A percentile compares a stretch with the other conserved stretches of the same genome.
Conservation (phyloP, 148 eudicot genomes). For the Rhododendron ferrugineum region DNA sequence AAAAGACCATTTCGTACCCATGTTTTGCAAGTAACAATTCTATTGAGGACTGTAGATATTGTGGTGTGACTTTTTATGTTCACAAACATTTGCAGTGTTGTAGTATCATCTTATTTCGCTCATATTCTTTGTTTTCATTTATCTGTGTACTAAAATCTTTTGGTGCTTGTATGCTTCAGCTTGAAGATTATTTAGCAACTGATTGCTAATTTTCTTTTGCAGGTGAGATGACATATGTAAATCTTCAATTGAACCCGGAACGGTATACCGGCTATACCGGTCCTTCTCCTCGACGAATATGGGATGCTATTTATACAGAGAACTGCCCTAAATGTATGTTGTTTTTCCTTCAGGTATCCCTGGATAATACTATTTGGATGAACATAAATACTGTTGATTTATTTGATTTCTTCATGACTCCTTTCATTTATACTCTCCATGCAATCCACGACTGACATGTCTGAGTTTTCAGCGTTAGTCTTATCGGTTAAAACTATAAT, state of each 20-base stretch:
- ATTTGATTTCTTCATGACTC: background rate
- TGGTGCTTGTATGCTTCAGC: background rate
- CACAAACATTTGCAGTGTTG: background rate
- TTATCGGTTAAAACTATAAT: background rate
- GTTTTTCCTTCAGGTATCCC: background rate
- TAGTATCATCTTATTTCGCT: background rate
- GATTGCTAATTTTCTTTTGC: background rate
- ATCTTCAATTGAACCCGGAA: constrained; percentile 43
- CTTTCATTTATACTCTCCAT: background rate
- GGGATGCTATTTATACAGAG: constrained; percentile 42
- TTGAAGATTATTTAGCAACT: background rate
- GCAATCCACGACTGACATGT: background rate
- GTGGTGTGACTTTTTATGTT: background rate
- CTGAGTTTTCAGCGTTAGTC: background rate
- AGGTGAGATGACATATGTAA: constrained; percentile 47
- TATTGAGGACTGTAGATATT: background rate
- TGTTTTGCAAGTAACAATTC: background rate
- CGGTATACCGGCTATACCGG: constrained; percentile 40
- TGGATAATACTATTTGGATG: background rate
- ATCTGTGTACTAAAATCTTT: background rate
- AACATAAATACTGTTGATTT: background rate
- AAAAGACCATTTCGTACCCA: background rate
- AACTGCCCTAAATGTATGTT: constrained; percentile 43
- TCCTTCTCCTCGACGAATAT: constrained; percentile 44
- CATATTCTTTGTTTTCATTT: background rate